Percentiles rank a stretch among this genome's conserved stretches.
Evolutionary conservation across 2,329 filamentous ascomycete genomes (phyloP).

Genomic region (Epichloe elymi): DNA sequence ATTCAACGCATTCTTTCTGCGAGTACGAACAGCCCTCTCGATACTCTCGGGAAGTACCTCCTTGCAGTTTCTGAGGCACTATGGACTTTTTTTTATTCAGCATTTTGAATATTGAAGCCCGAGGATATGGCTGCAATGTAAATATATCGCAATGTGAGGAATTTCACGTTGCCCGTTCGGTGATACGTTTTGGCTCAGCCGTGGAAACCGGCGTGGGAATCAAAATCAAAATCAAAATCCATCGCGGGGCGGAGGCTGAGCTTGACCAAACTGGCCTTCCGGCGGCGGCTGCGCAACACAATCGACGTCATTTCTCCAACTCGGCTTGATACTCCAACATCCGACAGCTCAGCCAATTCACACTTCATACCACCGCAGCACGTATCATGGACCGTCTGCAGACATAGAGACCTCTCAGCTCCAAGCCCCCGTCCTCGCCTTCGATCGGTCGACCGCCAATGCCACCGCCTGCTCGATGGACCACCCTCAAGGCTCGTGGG

Average conservation of each 20-base stretch:
- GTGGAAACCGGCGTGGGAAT: neutral
- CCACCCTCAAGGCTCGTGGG: conserved; percentile 30
- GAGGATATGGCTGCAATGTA: too few species aligned
- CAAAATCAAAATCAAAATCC: neutral
- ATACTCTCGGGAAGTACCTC: conserved; percentile 12
- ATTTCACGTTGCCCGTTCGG: too few species aligned
- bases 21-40: conserved; percentile 6
- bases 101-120: too few species aligned
- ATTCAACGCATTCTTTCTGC: too few species aligned
- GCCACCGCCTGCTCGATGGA: conserved; percentile 27
- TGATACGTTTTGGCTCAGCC: too few species aligned
- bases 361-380: neutral
- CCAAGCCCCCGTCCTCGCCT: neutral
- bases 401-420: conserved; percentile 4
- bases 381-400: conserved; percentile 10
- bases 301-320: conserved; percentile 2
- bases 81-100: conserved; percentile 5
- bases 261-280: neutral
- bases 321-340: neutral
- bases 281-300: neutral
- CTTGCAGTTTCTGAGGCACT: conserved; percentile 12
- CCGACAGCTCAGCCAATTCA: neutral
- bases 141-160: too few species aligned
- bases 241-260: neutral
- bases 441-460: conserved; percentile 6